A percentile compares a stretch with the other conserved stretches of the same genome.
These are phyloP conservation scores for Pyronema omphalodes DNA, from an alignment of 495 filamentous ascomycete genomes.

Conservation along the genomic window DNA sequence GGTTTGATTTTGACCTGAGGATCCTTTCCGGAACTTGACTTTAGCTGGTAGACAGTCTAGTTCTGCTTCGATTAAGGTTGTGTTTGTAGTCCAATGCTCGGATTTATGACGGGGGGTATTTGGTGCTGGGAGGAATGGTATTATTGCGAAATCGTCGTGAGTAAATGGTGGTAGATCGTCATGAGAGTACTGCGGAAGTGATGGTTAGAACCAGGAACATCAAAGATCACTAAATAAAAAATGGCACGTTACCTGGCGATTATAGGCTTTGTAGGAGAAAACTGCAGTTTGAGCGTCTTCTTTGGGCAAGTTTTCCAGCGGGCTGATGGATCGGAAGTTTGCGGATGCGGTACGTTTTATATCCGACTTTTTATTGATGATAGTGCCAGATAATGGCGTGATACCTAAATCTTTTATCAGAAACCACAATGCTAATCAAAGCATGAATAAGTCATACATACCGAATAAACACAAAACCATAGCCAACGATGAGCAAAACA, in stretches of 20 bases:
- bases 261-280: slow-evolving; percentile 25
- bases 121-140: slow-evolving; percentile 23
- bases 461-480: too few relatives aligned
- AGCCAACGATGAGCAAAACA: slow-evolving; percentile 21
- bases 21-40: too few relatives aligned
- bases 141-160: slow-evolving; percentile 22
- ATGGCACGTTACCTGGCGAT: slow-evolving; percentile 1
- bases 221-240: too few relatives aligned
- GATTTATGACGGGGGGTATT: background rate
- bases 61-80: slow-evolving; percentile 5
- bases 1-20: too few relatives aligned
- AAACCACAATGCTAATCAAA: slow-evolving; percentile 24
- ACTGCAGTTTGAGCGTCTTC: slow-evolving; percentile 7
- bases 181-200: slow-evolving; percentile 19
- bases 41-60: too few relatives aligned
- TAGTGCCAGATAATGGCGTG: slow-evolving; percentile 27
- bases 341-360: background rate
- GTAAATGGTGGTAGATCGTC: slow-evolving; percentile 28
- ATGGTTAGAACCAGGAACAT: too few relatives aligned
- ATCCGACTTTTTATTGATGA: slow-evolving; percentile 23
- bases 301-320: slow-evolving; percentile 11
- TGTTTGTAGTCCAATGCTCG: slow-evolving; percentile 22
- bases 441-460: slow-evolving; percentile 1
- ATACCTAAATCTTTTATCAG: slow-evolving; percentile 21
- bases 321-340: slow-evolving; percentile 3